Conservation (phyloP, 495 filamentous ascomycete species). For the Geopyxis carbonaria region DNA sequence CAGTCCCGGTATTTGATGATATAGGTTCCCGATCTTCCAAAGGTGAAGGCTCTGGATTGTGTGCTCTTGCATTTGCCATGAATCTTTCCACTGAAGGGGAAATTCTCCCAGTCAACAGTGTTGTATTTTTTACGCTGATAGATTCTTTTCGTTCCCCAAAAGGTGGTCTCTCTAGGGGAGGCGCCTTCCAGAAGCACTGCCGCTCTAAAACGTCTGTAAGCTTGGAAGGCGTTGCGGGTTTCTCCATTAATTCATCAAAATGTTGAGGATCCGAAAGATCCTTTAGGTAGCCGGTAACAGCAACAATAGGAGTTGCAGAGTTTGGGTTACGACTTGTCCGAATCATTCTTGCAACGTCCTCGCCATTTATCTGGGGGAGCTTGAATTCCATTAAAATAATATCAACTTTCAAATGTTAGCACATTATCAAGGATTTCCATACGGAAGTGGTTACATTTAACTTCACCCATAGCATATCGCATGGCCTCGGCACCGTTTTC, state of each 20-base stretch:
- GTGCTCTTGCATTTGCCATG: slow-evolving; percentile 17
- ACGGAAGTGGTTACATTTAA: slow-evolving; percentile 35
- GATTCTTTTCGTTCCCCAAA: slow-evolving; percentile 17
- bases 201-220: slow-evolving; percentile 67
- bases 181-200: slow-evolving; percentile 84
- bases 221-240: slow-evolving; percentile 80
- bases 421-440: not conserved
- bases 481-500: slow-evolving; percentile 77
- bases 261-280: slow-evolving; percentile 86
- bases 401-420: slow-evolving; percentile 42
- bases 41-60: slow-evolving; percentile 14
- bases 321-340: slow-evolving; percentile 88
- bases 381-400: slow-evolving; percentile 97
- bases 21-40: no score
- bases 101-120: slow-evolving; percentile 13
- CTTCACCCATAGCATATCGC: slow-evolving; percentile 80
- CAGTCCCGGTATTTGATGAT: no score
- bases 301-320: slow-evolving; percentile 84
- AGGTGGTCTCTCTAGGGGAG: slow-evolving; percentile 31
- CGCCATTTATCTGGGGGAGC: slow-evolving; percentile 81
- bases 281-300: slow-evolving; percentile 93
- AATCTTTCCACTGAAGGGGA: slow-evolving; percentile 22
- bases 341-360: slow-evolving; percentile 92
- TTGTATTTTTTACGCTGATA: slow-evolving; percentile 7
- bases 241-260: slow-evolving; percentile 87